A percentile compares a stretch with the other conserved stretches of the same genome.
Evolutionary conservation across 345 rosid species (phyloP).

Genomic region (Corymbia maculata): DNA sequence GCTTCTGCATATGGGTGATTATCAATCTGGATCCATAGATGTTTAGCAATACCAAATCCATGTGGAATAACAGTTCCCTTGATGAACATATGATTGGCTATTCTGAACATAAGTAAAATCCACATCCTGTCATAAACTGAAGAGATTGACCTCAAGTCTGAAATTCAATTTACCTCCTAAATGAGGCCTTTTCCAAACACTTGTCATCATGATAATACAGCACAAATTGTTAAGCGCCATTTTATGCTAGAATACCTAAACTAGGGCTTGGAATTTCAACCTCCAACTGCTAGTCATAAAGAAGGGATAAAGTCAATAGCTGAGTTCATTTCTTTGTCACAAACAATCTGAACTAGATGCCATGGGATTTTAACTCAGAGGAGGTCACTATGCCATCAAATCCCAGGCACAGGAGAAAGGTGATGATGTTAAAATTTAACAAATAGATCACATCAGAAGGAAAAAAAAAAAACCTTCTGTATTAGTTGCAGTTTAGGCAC

Average conservation of each 20-base stretch:
- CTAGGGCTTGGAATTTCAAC: neutral
- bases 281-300: neutral
- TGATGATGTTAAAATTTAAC: neutral
- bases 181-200: neutral
- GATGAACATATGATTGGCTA: neutral
- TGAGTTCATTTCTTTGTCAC: neutral
- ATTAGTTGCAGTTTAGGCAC: neutral
- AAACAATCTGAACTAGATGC: neutral
- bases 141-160: neutral
- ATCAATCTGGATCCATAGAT: neutral
- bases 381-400: neutral
- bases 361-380: neutral
- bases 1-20: neutral
- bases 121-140: neutral
- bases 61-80: neutral
- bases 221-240: neutral
- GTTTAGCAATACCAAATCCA: neutral
- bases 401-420: neutral
- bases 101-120: neutral
- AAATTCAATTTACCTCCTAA: neutral
- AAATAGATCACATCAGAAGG: neutral
- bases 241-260: neutral
- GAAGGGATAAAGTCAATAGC: neutral
- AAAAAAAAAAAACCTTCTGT: accelerated
- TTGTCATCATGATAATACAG: neutral